Base-by-base conservation (phyloP, 2,329 filamentous ascomycete species). In the Aphanoascus verrucosus region DNA sequence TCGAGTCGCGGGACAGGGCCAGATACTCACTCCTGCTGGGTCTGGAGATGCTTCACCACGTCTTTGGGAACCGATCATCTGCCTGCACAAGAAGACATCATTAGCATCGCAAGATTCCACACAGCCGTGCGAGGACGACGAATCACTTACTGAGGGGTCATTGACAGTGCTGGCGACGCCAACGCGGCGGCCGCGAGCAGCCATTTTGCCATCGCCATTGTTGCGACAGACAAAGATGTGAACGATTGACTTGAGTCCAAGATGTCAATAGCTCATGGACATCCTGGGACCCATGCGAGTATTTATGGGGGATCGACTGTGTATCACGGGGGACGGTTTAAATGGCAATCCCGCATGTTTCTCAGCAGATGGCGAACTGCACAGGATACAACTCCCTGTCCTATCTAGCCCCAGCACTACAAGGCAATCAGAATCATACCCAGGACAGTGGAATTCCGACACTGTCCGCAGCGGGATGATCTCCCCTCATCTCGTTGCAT, bases 1-100 rank as follows among this genome's bases (percentile, higher is more conserved):
- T 28, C 17, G 17, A 19, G 7, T 15, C 41, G 8, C 11, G 28
- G 15, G 5, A 15, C 14, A 32, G 20, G 5, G 12, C n/a, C 49
- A n/a, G 14, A 32, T 31, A 64, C 67, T 59, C 59, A 72, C 69
- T 12, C 69, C 69, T 6, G 67, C 66, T 17, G 67, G 69, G 54
- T 71, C 69, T 5, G 69, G 69, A 32, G 69, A 52, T 12, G 66
- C 67, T 45, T 65, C 64, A 50, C 64, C 61, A 53, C 69, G 61
- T 55, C 68, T 61, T 11, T 69, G 69, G 54, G 69, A 67, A 54
- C 64, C 60, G 43, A 71, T 66, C 34, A 72, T 58, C 44, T 65
- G 59, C 54, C 69, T 70, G 49, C 52, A 12, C 23, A 23, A 37
- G n/a, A 17, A 49, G 8, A 8, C 23, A 15, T 3, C 48, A 41